phyloP scores from a whole-genome alignment of 1,139 yeast genomes.

The Pichia sp. region DNA sequence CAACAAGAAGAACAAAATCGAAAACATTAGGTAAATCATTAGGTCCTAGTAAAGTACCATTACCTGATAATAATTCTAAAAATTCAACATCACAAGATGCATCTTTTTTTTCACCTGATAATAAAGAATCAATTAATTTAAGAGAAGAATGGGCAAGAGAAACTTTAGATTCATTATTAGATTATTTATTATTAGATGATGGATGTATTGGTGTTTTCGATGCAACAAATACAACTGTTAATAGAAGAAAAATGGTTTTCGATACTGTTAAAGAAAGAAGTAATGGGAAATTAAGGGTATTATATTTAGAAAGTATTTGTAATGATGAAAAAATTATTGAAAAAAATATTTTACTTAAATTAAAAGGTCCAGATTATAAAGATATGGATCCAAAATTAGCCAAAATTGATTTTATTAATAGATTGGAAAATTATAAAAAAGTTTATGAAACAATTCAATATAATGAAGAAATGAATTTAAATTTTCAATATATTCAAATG shows the following conservation, averaged over 20 bases:
- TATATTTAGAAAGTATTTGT: conserved; percentile 84
- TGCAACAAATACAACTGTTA: conserved; percentile 86
- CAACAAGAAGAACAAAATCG: conserved; percentile 76
- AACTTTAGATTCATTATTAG: conserved; percentile 76
- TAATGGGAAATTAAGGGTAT: conserved; percentile 67
- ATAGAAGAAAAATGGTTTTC: conserved; percentile 62
- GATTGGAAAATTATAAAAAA: conserved; percentile 76
- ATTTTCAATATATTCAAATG: conserved; percentile 86
- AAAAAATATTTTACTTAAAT: conserved; percentile 72
- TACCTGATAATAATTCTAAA: conserved; percentile 43
- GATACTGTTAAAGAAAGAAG: conserved; percentile 65
- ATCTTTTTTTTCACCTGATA: conserved; percentile 79
- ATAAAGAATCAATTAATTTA: conserved; percentile 54
- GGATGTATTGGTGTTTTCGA: conserved; percentile 95
- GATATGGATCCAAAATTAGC: conserved; percentile 82
- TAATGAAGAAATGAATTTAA: conserved; percentile 53
- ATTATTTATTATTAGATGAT: conserved; percentile 68
- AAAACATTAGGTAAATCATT: conserved; percentile 32
- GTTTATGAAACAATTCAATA: conserved; percentile 90
- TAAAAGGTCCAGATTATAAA: conserved; percentile 89
- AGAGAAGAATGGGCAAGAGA: conserved; percentile 97
- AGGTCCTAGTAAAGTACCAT: conserved; percentile 67
- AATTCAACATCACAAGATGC: conserved; percentile 50
- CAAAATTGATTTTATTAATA: conserved; percentile 70
- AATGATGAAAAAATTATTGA: conserved; percentile 73